Conservation (phyloP, 768 basidiomycete genomes). For the Podaxis sp. region DNA sequence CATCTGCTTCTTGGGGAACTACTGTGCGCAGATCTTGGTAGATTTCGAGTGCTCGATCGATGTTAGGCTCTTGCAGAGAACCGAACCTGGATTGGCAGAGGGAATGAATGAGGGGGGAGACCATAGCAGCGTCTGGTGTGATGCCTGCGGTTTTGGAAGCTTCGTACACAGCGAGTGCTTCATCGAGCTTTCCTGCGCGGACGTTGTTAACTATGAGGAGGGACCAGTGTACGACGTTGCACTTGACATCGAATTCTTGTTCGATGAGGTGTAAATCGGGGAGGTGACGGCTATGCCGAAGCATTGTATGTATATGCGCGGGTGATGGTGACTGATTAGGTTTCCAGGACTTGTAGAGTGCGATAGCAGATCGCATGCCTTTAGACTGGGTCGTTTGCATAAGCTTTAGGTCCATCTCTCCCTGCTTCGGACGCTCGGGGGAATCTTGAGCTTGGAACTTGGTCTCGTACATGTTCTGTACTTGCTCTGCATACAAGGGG, state of each 20-base stretch:
- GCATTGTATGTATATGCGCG: conserved; percentile 23
- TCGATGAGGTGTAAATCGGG: conserved; percentile 45
- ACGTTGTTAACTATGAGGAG: conserved; percentile 53
- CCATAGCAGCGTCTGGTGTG: conserved; percentile 46
- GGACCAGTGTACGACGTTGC: conserved; percentile 50
- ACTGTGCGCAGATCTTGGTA: conserved; percentile 46
- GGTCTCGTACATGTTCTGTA: conserved; percentile 37
- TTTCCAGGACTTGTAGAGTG: conserved; percentile 2
- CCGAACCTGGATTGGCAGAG: conserved; percentile 42
- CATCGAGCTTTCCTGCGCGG: conserved; percentile 32
- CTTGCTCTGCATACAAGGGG: conserved; percentile 33
- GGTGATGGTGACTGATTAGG: neutral
- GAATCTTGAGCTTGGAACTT: conserved; percentile 19
- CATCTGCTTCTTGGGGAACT: conserved; percentile 25
- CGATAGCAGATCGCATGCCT: conserved; percentile 8
- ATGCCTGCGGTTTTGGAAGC: conserved; percentile 43
- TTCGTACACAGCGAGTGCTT: conserved; percentile 52
- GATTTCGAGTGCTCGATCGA: conserved; percentile 55
- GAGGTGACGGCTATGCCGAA: conserved; percentile 40
- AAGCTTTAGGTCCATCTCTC: neutral
- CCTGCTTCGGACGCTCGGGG: conserved; percentile 12
- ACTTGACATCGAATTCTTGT: conserved; percentile 37
- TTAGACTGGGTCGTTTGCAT: conserved; percentile 2
- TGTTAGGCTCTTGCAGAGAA: conserved; percentile 29
- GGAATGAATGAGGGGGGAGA: conserved; percentile 53